A percentile compares a stretch with the other conserved stretches of the same genome.
Evolutionary conservation across 2,329 filamentous ascomycete genomes (phyloP).

Genomic region (Aureobasidium pullulans): DNA sequence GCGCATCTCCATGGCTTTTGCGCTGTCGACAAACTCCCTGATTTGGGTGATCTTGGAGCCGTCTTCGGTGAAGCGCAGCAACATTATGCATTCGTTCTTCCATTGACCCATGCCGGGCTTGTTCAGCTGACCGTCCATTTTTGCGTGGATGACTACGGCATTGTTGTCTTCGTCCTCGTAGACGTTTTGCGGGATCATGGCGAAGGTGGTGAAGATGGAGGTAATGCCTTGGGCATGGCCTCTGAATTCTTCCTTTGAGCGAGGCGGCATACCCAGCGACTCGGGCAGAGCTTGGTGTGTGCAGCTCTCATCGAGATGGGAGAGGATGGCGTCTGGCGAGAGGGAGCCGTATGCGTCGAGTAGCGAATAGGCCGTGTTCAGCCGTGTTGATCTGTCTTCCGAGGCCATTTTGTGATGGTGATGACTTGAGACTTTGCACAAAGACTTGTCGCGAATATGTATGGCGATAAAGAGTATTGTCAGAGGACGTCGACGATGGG

Average conservation of each 20-base stretch:
- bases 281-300: conserved; percentile 34
- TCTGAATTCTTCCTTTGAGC: conserved; percentile 31
- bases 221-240: conserved; percentile 36
- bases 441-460: background rate
- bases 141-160: conserved; percentile 32
- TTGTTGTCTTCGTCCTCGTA: conserved; percentile 28
- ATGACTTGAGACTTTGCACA: background rate
- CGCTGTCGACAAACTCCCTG: conserved; percentile 38
- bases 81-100: conserved; percentile 21
- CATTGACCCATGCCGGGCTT: conserved; percentile 18
- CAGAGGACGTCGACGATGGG: background rate
- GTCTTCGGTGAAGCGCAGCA: conserved; percentile 16
- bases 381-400: conserved; percentile 15
- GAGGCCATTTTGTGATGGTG: background rate
- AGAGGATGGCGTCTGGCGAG: conserved; percentile 32
- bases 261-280: conserved; percentile 33
- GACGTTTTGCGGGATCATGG: conserved; percentile 32
- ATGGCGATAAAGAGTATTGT: background rate
- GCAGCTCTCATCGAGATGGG: conserved; percentile 31
- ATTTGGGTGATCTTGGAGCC: conserved; percentile 21
- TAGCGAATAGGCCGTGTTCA: conserved; percentile 26
- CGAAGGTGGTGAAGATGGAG: conserved; percentile 35
- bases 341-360: conserved; percentile 36
- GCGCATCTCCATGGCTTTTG: conserved; percentile 28
- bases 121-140: conserved; percentile 25